Conservation (phyloP, 176 grass and related monocot species). For the Eremochloa ophiuroides region DNA sequence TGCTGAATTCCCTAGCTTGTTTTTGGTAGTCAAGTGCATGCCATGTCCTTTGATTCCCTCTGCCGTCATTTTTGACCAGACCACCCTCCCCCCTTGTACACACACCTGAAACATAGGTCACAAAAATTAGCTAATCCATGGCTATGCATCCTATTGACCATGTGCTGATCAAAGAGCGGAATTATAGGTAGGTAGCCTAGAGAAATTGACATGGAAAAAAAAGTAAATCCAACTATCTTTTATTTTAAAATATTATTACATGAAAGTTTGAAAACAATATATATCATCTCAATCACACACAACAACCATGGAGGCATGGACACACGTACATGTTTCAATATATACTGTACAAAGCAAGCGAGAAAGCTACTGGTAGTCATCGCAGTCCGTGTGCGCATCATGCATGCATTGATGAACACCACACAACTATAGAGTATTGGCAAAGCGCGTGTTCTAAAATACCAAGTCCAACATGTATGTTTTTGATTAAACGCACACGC, state of each 20-base stretch:
- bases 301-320: background rate
- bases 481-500: background rate
- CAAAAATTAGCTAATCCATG: background rate
- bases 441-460: background rate
- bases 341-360: background rate
- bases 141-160: background rate
- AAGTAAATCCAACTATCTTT: background rate
- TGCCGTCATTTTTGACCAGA: conserved; percentile 37
- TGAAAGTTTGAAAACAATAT: background rate
- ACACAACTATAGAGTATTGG: too few relatives aligned
- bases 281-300: background rate
- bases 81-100: background rate
- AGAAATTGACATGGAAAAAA: background rate
- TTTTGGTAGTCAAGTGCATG: conserved; percentile 13
- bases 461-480: background rate
- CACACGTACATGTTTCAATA: background rate
- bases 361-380: background rate
- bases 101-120: background rate
- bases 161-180: conserved; percentile 7
- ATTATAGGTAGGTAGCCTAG: background rate
- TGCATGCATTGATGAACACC: too few relatives aligned
- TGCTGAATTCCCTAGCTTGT: background rate
- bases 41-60: conserved; percentile 18
- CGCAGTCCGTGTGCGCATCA: background rate
- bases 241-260: background rate